phyloP scores from a whole-genome alignment of 2,329 filamentous ascomycete genomes.

The Colletotrichum theobromicola region DNA sequence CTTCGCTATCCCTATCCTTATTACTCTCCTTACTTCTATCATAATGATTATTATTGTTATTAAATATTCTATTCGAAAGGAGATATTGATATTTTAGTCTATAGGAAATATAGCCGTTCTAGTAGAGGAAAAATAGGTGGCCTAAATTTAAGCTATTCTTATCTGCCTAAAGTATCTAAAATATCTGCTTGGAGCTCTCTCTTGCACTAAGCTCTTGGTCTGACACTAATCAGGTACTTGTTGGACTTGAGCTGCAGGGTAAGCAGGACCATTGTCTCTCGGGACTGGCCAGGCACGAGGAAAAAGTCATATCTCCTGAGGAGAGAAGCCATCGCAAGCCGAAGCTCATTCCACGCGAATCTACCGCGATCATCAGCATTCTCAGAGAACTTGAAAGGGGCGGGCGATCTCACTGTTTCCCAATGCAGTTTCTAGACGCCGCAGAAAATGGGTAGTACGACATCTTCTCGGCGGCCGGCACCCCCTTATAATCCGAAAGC shows the following conservation, averaged over 20 bases:
- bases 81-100: too few relatives aligned
- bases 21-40: too few relatives aligned
- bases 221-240: not conserved
- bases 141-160: not conserved
- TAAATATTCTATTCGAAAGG: too few relatives aligned
- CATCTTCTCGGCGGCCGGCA: not conserved
- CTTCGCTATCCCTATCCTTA: too few relatives aligned
- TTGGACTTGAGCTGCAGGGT: not conserved
- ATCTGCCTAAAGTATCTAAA: not conserved
- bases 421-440: not conserved
- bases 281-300: not conserved
- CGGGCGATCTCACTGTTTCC: not conserved
- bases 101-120: too few relatives aligned
- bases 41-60: too few relatives aligned
- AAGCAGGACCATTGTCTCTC: not conserved
- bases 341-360: not conserved
- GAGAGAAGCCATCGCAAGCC: not conserved
- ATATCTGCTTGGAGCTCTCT: not conserved
- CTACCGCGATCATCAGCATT: not conserved
- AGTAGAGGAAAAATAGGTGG: too few relatives aligned
- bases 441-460: not conserved
- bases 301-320: not conserved
- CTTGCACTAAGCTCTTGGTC: not conserved
- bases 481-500: not conserved
- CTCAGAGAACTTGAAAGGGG: not conserved